phyloP scores from a whole-genome alignment of 2,329 filamentous ascomycete genomes.

The Alternaria solani region DNA sequence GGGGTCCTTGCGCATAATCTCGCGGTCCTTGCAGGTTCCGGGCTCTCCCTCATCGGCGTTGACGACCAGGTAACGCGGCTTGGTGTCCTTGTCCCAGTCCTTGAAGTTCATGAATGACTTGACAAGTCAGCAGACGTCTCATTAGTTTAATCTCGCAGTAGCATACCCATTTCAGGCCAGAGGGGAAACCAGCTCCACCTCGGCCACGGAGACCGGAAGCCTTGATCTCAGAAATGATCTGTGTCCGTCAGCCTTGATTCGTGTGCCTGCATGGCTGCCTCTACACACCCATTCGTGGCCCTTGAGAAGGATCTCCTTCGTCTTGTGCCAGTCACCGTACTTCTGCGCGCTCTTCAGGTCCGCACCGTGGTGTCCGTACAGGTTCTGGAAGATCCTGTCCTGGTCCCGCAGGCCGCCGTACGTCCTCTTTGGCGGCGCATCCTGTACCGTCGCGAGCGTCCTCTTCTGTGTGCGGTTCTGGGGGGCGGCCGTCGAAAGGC shows the following conservation, averaged over 20 bases:
- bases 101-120: constrained; percentile 99
- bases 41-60: constrained; percentile 99
- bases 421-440: constrained; percentile 65
- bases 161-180: constrained; percentile 95
- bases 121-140: constrained; percentile 29
- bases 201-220: constrained; percentile 92
- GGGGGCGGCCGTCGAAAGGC: constrained; percentile 53
- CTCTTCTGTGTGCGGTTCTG: constrained; percentile 64
- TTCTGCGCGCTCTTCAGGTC: constrained; percentile 95
- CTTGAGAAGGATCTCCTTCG: constrained; percentile 97
- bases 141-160: not conserved
- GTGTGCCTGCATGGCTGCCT: not conserved
- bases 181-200: constrained; percentile 97
- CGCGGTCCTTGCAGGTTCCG: constrained; percentile 98
- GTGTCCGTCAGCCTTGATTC: constrained; percentile 30
- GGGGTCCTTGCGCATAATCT: constrained; percentile 99
- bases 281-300: constrained; percentile 84
- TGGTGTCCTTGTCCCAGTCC: constrained; percentile 97
- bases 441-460: constrained; percentile 69
- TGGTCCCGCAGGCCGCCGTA: constrained; percentile 93
- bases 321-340: constrained; percentile 99
- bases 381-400: constrained; percentile 98
- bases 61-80: constrained; percentile 95
- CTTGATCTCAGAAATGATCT: constrained; percentile 98
- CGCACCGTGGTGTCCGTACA: constrained; percentile 90